Base-by-base conservation (phyloP, 345 rosid genomes). In the Eucalyptus grandis region DNA sequence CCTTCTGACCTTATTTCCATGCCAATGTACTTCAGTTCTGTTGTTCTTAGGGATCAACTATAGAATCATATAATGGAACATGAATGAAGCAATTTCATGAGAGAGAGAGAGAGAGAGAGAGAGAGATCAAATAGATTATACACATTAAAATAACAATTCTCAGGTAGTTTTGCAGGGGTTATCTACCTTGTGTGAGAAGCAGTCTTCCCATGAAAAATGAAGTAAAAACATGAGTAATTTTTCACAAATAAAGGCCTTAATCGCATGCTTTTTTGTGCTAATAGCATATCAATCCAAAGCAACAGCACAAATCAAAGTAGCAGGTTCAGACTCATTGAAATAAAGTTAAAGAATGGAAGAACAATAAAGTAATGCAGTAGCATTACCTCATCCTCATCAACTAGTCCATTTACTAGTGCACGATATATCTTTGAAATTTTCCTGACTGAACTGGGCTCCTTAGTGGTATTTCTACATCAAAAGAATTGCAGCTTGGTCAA, bases 341-440 rank as follows among this genome's bases (percentile, higher is more conserved):
- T 19, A 47, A 65, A 77, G 27, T 37, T 5, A 58, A 27, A 37
- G 53, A 62, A 58, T 6, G 69, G 49, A 88, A 60, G 34, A 49
- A 51, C 30, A 69, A 67, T 46, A 77, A 51, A 86, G 47, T 58
- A 83, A 88, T 53, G 77, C 86, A 34, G 77, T 24, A 44, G 60
- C 67, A 86, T 92, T 92, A 93, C 99, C 97, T 93, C 94, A 77
- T 97, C 98, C 87, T 95, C 92, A 88, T 90, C 92, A 89, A 95
- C 34, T 87, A 95, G 92, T 91, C 99, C 98, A 85, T 89, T 72
- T 22, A 94, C 99, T 67, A 96, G 92, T 88, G 99, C 97, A 54
- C 97, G 94, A 82, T 95, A 96, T 91, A 95, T 92, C 95, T 97
- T 96, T 72, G 94, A 87, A 89, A 97, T 95, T 91, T 93, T 94